Base-by-base conservation (phyloP, 2,329 filamentous ascomycete species). In the Intubia oerlemansii region DNA sequence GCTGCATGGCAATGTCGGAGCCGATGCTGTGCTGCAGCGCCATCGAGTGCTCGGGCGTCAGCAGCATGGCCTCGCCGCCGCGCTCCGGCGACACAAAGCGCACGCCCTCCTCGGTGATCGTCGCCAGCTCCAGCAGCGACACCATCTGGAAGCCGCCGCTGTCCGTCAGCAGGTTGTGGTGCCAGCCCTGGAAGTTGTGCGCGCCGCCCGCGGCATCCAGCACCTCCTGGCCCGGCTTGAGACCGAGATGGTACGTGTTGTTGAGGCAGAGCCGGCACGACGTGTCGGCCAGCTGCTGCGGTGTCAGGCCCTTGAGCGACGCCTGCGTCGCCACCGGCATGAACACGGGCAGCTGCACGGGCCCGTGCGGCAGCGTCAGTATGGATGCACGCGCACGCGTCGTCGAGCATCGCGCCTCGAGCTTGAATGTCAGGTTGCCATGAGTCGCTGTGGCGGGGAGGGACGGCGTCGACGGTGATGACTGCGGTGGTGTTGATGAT, bases 321-420 rank as follows among this genome's bases (percentile, higher is more conserved):
- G 80, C 88, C 52, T 98, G 88, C 1, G 88, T 98, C 17, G 88
- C 88, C 24, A 98, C 88, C 11, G 88, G 88, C 88, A 98, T 98
- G 52, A 98, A 98, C 33, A 95, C 71, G 7, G 90, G 88, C 17
- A 95, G 66, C 42, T 77, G 68, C 16, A 98, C 84, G 2, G 75
- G 63, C 33, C 88, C 88, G 67, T 98, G 90, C 28, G 88, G 85
- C 16, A 98, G 70, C 27, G 73, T 76, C 30, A 98, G 62, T 34
- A 69, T 71, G 30, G 88, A 88, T 28, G 88, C 88, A 40, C 88
- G 77, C 16, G 88, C 88, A 59, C 85, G 81, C 9, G 85, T 95
- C 27, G 82, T 90, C 85, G 40, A 42, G 33, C 42, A 45, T 26
- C 35, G 38, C 15, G 38, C 42, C 12, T 44, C 30, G 15, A 45